These are phyloP conservation scores for Hirsutella rhossiliensis DNA, from an alignment of 2,329 filamentous ascomycete genomes.

Conservation along the genomic window DNA sequence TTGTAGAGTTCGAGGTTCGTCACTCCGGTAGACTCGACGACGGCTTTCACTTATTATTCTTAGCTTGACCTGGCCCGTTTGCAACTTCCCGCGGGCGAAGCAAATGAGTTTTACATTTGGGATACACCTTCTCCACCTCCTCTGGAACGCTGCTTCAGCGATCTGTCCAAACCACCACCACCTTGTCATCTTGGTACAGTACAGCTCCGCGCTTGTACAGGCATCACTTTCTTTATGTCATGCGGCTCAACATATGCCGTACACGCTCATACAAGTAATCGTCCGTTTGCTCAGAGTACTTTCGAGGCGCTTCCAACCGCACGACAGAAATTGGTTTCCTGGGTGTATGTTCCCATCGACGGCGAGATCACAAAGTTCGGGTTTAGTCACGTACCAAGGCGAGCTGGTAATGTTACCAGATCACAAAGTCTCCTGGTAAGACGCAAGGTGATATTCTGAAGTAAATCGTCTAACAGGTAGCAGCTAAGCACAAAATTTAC, in stretches of 20 bases:
- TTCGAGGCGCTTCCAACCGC: not conserved
- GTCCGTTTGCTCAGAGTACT: constrained; percentile 1
- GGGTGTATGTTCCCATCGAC: constrained; percentile 1
- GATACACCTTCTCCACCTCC: constrained; percentile 2
- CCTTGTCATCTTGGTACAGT: constrained; percentile 1
- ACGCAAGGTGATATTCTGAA: not conserved
- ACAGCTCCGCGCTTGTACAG: not conserved
- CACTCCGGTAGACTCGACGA: not conserved
- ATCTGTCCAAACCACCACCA: not conserved
- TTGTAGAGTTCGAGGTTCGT: constrained; percentile 2
- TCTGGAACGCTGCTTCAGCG: not conserved
- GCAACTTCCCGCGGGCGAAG: not conserved
- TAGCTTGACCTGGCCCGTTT: constrained; percentile 2
- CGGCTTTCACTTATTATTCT: not conserved
- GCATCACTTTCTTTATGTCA: constrained; percentile 1
- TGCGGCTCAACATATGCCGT: not conserved
- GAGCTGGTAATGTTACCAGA: not conserved
- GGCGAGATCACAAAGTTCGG: not conserved
- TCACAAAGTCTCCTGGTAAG: constrained; percentile 2
- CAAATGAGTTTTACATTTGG: constrained; percentile 1
- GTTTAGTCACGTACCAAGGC: not conserved
- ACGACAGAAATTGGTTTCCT: not conserved
- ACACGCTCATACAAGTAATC: constrained; percentile 1
- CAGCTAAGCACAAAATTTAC: not conserved
- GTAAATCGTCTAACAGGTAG: not conserved